phyloP scores from a whole-genome alignment of 805 yeast species.

The Saccharomycopsis sp. region DNA sequence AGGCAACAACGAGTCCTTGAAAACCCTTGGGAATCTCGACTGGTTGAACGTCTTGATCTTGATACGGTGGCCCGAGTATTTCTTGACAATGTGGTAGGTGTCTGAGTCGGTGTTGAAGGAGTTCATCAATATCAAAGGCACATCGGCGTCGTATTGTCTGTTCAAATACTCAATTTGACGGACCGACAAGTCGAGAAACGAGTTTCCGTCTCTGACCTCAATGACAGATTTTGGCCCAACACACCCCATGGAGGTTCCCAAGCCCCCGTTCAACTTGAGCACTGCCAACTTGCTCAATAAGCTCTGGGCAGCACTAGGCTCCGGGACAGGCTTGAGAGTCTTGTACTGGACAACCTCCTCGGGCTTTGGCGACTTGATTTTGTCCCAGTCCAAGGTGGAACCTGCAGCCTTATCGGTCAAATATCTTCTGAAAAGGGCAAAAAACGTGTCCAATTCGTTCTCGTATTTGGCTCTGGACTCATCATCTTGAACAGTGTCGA shows the following conservation, averaged over 20 bases:
- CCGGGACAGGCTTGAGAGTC: constrained; percentile 36
- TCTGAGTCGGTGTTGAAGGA: constrained; percentile 96
- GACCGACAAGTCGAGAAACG: constrained; percentile 90
- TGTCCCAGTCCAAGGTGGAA: constrained; percentile 85
- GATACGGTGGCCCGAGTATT: constrained; percentile 94
- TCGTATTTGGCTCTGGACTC: constrained; percentile 58
- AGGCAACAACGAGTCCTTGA: constrained; percentile 91
- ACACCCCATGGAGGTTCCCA: constrained; percentile 99
- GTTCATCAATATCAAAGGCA: constrained; percentile 95
- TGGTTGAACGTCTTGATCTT: constrained; percentile 95
- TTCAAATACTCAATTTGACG: constrained; percentile 95
- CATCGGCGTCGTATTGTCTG: constrained; percentile 84
- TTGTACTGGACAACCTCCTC: constrained; percentile 84
- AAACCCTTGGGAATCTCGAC: constrained; percentile 94
- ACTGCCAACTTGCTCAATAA: constrained; percentile 84
- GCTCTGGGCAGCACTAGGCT: constrained; percentile 33
- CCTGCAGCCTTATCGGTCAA: constrained; percentile 84
- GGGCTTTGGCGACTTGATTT: constrained; percentile 82
- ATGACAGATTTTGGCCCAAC: constrained; percentile 98
- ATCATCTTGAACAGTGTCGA: constrained; percentile 59
- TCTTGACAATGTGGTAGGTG: constrained; percentile 90
- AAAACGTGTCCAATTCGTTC: constrained; percentile 89
- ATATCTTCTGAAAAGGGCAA: constrained; percentile 88
- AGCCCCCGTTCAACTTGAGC: constrained; percentile 93
- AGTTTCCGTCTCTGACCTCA: constrained; percentile 98